A percentile compares a stretch with the other conserved stretches of the same genome.
phyloP scores from a whole-genome alignment of 768 basidiomycete genomes.

The Podaxis carcinomalis region DNA sequence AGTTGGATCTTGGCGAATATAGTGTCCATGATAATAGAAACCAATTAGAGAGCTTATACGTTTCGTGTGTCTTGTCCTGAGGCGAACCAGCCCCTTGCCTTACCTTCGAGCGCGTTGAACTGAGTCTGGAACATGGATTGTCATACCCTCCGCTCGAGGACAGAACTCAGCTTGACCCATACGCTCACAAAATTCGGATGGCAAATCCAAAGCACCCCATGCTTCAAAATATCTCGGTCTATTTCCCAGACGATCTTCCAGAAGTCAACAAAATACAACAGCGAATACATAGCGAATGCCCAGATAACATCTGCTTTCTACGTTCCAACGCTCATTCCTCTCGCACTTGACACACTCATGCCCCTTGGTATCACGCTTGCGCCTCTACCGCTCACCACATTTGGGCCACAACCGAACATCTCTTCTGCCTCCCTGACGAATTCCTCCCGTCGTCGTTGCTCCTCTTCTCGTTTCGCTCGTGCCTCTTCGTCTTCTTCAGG shows the following conservation, averaged over 20 bases:
- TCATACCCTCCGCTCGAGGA: too few relatives aligned
- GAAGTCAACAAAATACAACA: not conserved
- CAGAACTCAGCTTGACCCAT: too few relatives aligned
- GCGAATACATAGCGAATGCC: not conserved
- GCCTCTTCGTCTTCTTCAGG: slow-evolving; percentile 13
- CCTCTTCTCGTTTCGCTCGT: not conserved
- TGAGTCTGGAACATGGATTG: too few relatives aligned
- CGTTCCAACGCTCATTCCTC: not conserved
- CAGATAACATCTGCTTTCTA: not conserved
- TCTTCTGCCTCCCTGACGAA: not conserved
- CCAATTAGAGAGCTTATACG: not conserved
- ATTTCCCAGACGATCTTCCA: not conserved
- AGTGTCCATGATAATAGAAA: not conserved
- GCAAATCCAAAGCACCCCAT: not conserved
- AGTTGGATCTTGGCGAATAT: not conserved
- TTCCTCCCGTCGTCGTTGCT: not conserved
- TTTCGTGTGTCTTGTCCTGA: not conserved
- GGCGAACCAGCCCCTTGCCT: not conserved
- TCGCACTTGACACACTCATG: not conserved
- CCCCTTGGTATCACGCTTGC: not conserved
- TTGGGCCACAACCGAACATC: not conserved
- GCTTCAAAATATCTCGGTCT: not conserved
- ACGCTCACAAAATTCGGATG: too few relatives aligned
- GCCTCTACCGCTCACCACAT: not conserved
- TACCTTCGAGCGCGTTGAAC: too few relatives aligned